Evolutionary conservation across 108 stramenopile genomes (phyloP).

Genomic region (Mayamaea pseudoterrestris): DNA sequence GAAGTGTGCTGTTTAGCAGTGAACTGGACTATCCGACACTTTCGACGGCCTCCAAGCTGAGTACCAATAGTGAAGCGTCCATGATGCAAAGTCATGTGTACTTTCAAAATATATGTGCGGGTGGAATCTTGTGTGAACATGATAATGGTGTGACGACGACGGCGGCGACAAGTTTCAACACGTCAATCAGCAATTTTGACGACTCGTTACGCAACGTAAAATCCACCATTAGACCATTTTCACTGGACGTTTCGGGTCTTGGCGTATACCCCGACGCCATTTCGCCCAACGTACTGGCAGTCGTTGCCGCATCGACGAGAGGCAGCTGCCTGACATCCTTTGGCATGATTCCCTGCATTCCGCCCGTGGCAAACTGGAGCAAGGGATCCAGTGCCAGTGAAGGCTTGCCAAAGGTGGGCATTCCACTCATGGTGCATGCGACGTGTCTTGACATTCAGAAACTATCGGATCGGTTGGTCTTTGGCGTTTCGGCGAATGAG

Average conservation of each 20-base stretch:
- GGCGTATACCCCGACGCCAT: slow-evolving; percentile 33
- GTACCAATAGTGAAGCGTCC: slow-evolving; percentile 18
- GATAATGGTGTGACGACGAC: no score
- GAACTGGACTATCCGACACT: slow-evolving; percentile 73
- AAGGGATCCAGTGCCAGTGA: slow-evolving; percentile 44
- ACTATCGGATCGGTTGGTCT: slow-evolving; percentile 13
- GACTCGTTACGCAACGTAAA: not conserved
- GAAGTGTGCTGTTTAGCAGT: slow-evolving; percentile 40
- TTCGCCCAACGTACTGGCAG: slow-evolving; percentile 39
- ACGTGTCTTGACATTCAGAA: slow-evolving; percentile 27
- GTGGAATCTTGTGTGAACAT: no score
- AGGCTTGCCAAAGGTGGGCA: slow-evolving; percentile 50
- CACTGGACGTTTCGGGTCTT: slow-evolving; percentile 35
- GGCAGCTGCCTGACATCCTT: slow-evolving; percentile 11
- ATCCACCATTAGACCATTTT: slow-evolving; percentile 17
- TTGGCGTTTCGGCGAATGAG: slow-evolving; percentile 23
- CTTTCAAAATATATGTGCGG: slow-evolving; percentile 16
- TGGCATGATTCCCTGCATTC: slow-evolving; percentile 13
- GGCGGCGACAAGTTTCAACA: slow-evolving; percentile 4
- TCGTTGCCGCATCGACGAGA: slow-evolving; percentile 37
- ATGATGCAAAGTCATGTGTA: slow-evolving; percentile 19
- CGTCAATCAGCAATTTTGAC: slow-evolving; percentile 7
- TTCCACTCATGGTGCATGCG: slow-evolving; percentile 29
- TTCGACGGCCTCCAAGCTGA: no score
- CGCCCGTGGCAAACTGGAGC: slow-evolving; percentile 53